Evolutionary conservation across 805 yeast species (phyloP).

Genomic region (Osmozyma mogii): DNA sequence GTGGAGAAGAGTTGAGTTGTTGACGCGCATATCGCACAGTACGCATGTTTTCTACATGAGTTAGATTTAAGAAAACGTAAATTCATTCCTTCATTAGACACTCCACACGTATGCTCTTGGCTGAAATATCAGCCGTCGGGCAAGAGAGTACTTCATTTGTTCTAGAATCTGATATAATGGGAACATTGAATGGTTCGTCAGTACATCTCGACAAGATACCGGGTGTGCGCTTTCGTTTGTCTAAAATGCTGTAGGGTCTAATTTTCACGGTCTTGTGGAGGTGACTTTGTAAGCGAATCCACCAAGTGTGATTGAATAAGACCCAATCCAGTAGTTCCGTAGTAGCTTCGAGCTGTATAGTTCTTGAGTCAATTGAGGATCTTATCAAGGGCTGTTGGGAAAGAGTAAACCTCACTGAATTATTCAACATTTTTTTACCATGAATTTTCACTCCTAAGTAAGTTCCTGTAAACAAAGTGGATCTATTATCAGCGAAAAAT

Average conservation of each 20-base stretch:
- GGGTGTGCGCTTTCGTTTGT: background rate
- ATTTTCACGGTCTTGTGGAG: background rate
- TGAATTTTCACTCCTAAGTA: too few relatives aligned
- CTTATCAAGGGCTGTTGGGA: too few relatives aligned
- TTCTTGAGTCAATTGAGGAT: too few relatives aligned
- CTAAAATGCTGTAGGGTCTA: background rate
- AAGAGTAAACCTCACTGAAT: too few relatives aligned
- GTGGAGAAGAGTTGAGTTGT: background rate
- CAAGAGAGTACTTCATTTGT: background rate
- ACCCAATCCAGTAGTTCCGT: slow-evolving; percentile 4
- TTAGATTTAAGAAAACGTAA: background rate
- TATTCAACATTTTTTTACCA: too few relatives aligned
- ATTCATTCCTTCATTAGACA: background rate
- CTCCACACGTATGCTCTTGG: slow-evolving; percentile 3
- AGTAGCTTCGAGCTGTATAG: background rate
- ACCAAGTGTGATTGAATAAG: slow-evolving; percentile 10
- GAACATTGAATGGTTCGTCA: slow-evolving; percentile 1
- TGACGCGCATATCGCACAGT: background rate
- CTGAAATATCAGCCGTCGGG: too few relatives aligned
- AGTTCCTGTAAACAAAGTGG: too few relatives aligned
- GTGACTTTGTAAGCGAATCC: slow-evolving; percentile 4
- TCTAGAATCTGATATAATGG: slow-evolving; percentile 1
- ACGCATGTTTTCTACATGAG: background rate
- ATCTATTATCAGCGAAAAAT: too few relatives aligned
- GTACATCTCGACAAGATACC: background rate